Evolutionary conservation across 2,329 filamentous ascomycete genomes (phyloP), one percentile per base, ranked within the genome.

Genomic region (Fusarium graminum): DNA sequence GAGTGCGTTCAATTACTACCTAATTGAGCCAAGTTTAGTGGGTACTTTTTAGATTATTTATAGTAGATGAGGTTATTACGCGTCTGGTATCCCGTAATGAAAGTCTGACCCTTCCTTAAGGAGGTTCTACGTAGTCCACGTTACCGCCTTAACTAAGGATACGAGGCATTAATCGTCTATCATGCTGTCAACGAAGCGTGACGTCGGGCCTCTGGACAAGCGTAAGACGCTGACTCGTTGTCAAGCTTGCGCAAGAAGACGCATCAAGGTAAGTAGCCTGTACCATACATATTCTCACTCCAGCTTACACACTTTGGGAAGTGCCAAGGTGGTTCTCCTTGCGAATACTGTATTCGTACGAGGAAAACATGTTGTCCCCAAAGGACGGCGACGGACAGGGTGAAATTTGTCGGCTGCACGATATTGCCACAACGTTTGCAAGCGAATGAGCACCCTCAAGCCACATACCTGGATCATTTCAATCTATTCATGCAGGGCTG

Each of bases 251-350:
- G 72, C 67, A 3, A 68, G 32, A 41, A 51, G 72, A 26, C 72
- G 67, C 2, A 75, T 74, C 29, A 75, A 74, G 58, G 74, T 74
- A 10, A 3, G 49, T 29, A 14, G 11, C 22, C 6, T 13, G 10
- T 19, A 3, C 11, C 16, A 1, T 36, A n/a, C 16, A 36, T 19
- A 10, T 4, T 13, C 3, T 8, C 2, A 6, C 11, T 7, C n/a
- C 4, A 16, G 14, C 29, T 56, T 22, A 65, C 7, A 6, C 19
- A 4, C 1, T 0, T 7, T 5, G 3, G 1, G 28, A 4, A 75
- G 74, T 76, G 74, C 3, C 54, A 75, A 28, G 73, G 71, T 0
- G 68, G 63, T 0, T 51, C 32, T 13, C 74, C 73, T 2, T 75
- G 74, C 42, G 60, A 68, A 9, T 70, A 76, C 5, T 76, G 73